phyloP scores from a whole-genome alignment of 2,329 filamentous ascomycete species.

The Exophiala mesophila region DNA sequence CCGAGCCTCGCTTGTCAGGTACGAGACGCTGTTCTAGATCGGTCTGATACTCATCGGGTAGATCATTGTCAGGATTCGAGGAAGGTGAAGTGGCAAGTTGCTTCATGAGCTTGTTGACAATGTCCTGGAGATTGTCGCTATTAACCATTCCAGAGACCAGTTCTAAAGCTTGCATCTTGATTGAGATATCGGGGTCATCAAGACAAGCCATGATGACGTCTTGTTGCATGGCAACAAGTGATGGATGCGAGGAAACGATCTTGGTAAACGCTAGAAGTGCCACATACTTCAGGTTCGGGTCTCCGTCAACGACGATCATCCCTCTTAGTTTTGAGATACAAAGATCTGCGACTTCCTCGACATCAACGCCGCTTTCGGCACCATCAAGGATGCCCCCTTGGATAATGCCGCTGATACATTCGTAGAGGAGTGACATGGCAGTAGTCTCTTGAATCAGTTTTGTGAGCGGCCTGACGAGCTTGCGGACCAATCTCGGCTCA shows the following conservation, averaged over 20 bases:
- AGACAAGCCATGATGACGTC: slow-evolving; percentile 96
- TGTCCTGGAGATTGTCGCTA: slow-evolving; percentile 72
- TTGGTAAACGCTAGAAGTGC: slow-evolving; percentile 92
- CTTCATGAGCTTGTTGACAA: slow-evolving; percentile 80
- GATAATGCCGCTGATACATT: slow-evolving; percentile 98
- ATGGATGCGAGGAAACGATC: slow-evolving; percentile 82
- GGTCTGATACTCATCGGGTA: slow-evolving; percentile 38
- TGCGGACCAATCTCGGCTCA: slow-evolving; percentile 85
- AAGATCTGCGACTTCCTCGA: slow-evolving; percentile 84
- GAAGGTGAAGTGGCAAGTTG: slow-evolving; percentile 67
- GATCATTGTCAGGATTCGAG: slow-evolving; percentile 37
- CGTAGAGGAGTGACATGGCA: slow-evolving; percentile 96
- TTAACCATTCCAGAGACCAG: slow-evolving; percentile 92
- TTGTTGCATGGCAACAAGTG: slow-evolving; percentile 84
- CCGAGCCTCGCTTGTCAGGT: slow-evolving; percentile 48
- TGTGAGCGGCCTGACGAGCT: slow-evolving; percentile 83
- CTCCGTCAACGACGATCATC: slow-evolving; percentile 89
- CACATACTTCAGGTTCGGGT: slow-evolving; percentile 97
- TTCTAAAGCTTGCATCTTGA: slow-evolving; percentile 86
- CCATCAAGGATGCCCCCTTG: slow-evolving; percentile 89
- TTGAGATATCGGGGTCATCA: slow-evolving; percentile 92
- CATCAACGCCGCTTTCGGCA: slow-evolving; percentile 70
- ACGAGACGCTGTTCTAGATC: slow-evolving; percentile 52
- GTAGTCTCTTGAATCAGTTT: slow-evolving; percentile 90
- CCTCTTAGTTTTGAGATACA: slow-evolving; percentile 90